Evolutionary conservation across 306 rosid species (phyloP), one percentile per base, ranked within the genome.

Genomic region (Lathyrus aphaca): DNA sequence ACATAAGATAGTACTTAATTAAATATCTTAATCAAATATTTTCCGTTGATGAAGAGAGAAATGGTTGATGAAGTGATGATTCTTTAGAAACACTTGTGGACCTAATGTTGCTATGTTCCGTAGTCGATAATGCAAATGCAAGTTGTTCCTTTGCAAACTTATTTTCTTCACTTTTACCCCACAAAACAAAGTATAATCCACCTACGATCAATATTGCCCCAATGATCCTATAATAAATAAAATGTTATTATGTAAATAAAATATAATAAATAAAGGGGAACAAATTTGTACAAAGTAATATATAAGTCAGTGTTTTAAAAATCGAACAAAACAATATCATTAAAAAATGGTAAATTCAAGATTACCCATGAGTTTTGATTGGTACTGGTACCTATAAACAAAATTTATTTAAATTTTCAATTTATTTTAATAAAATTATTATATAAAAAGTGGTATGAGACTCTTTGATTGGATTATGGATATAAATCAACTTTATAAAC

Each of bases 91-190:
- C 89, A 80, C 71, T 77, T 59, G 79, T 4, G 23, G 87, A 72
- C 60, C 96, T 85, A 66, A 57, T 86, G 83, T 64, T 88, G 45
- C 74, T 51, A 23, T 84, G 94, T 65, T 86, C 97, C 0, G 82
- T 58, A 29, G 76, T 46, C 68, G 94, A 72, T 71, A 91, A 74
- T 73, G 83, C 80, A 61, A 85, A 83, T 10, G 78, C 80, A 73
- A 80, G 80, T 17, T 84, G 83, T 59, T 83, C 88, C 69, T 37
- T 81, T 59, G 85, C 87, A 76, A 88, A 49, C 70, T 86, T 94
- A 76, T 46, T 88, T 73, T 94, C 99, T 84, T 91, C 92, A 66
- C 45, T 91, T 82, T 91, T 94, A 6, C 99, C 99, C 99, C 99
- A 94, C 80, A 94, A 71, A 19, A 94, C 99, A n/a, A 86, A 35